Evolutionary conservation across 805 yeast species (phyloP).

Genomic region (Wickerhamomyces queroliae): DNA sequence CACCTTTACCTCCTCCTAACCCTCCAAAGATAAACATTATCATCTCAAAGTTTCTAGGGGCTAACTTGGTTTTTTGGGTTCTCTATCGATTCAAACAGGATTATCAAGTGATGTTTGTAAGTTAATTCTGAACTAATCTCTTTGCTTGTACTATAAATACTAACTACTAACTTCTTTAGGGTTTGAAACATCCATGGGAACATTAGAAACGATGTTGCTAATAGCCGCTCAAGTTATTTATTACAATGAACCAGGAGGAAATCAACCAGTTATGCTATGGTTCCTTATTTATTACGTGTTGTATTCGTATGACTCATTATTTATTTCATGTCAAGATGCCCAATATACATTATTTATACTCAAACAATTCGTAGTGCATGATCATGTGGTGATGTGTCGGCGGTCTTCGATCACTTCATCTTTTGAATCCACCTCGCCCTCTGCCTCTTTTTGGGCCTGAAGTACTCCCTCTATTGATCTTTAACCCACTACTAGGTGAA

Average conservation of each 20-base stretch:
- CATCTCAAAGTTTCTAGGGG: conserved; percentile 68
- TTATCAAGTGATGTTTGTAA: conserved; percentile 51
- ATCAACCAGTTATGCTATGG: not conserved
- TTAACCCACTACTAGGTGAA: no score
- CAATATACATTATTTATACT: conserved; percentile 11
- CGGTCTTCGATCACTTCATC: conserved; percentile 8
- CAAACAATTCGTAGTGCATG: no score
- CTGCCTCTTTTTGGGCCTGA: conserved; percentile 8
- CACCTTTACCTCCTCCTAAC: conserved; percentile 61
- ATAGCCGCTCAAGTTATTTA: no score
- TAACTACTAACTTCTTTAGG: conserved; percentile 11
- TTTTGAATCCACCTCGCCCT: conserved; percentile 22
- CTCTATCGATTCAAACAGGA: conserved; percentile 76
- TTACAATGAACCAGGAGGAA: no score
- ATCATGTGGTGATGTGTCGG: no score
- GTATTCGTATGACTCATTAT: conserved; percentile 1
- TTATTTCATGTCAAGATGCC: conserved; percentile 1
- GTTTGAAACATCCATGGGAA: conserved; percentile 39
- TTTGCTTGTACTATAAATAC: not conserved
- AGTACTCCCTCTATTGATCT: conserved; percentile 2
- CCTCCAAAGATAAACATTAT: conserved; percentile 51
- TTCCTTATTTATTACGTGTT: not conserved
- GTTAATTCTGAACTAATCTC: conserved; percentile 3
- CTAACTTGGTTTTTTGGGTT: conserved; percentile 87
- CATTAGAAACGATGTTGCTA: conserved; percentile 15